Evolutionary conservation across 495 filamentous ascomycete species (phyloP).

Genomic region (Penicillium crystallinum): DNA sequence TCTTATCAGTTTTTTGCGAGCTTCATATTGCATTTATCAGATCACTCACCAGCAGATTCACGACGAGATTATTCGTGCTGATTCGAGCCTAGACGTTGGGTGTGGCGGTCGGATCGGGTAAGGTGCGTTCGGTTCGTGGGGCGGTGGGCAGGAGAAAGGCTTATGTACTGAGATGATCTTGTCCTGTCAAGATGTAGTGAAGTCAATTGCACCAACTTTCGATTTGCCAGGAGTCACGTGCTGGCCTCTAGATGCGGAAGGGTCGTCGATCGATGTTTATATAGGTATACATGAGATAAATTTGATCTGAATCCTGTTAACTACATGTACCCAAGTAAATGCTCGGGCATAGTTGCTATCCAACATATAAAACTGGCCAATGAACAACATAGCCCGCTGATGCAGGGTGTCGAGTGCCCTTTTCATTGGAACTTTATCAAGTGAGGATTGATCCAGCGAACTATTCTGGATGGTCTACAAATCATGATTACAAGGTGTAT

Average conservation of each 20-base stretch:
- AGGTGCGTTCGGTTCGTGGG: slow-evolving; percentile 32
- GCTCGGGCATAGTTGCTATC: no score
- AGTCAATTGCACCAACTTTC: not conserved
- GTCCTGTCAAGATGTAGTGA: not conserved
- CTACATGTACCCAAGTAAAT: no score
- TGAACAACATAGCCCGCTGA: no score
- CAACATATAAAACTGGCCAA: no score
- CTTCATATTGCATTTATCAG: not conserved
- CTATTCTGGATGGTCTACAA: not conserved
- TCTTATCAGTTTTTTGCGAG: slow-evolving; percentile 17
- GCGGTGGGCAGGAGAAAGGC: slow-evolving; percentile 17
- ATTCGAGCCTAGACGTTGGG: slow-evolving; percentile 7
- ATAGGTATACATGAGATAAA: not conserved
- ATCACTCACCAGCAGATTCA: not conserved
- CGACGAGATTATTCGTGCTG: not conserved
- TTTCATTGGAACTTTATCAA: not conserved
- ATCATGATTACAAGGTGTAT: not conserved
- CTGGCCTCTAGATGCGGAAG: not conserved
- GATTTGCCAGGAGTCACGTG: not conserved
- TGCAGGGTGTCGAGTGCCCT: no score
- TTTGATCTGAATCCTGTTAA: not conserved
- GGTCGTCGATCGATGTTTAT: not conserved
- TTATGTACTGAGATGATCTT: not conserved
- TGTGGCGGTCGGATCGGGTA: slow-evolving; percentile 25
- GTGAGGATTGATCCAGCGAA: not conserved